Evolutionary conservation across 768 basidiomycete genomes (phyloP), one percentile per base, ranked within the genome.

Genomic region (Lepiota venenata): DNA sequence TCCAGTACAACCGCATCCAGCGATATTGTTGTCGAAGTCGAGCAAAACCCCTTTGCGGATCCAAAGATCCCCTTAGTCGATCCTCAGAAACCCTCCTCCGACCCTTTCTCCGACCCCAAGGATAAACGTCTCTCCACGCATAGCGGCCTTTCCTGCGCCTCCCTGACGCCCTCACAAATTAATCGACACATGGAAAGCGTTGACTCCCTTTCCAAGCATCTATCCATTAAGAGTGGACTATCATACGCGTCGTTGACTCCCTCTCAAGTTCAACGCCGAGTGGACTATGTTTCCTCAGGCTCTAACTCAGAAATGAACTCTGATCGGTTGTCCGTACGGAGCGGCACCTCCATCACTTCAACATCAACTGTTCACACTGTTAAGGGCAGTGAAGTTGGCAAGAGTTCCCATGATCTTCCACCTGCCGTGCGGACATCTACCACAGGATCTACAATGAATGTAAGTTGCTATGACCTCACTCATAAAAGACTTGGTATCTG

Each of bases 11-110:
- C 52, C n/a, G 44, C 44, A 2, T 41, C 52, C 15, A 46, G 45
- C 37, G 22, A 32, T 16, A 29, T 50, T 25, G 48, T 14, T 25
- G 29, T 46, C 35, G 32, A 47, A 20, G 4, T 53, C 14, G 52
- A 39, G 21, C 11, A 36, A 2, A 16, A 53, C n/a, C 52, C 52
- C 7, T 53, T 53, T 38, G 22, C 45, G 10, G 52, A 53, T n/a
- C 52, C 52, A n/a, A 27, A 47, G n/a, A 38, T 47, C 10, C 52
- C 52, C 9, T 53, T 53, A 18, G 22, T 45, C 9, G 52, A 53
- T 21, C 52, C 52, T 16, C 16, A 29, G 16, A 29, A 32, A 32
- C 32, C 32, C 10, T 11, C 32, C 32, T 32, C 32, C 4, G 8
- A 29, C 27, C 27, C 27, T 29, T 29, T 29, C 27, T 3, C 27